Evolutionary conservation across 192 early-diverging fungal genomes (phyloP).

Genomic region (Coemansia sp.): DNA sequence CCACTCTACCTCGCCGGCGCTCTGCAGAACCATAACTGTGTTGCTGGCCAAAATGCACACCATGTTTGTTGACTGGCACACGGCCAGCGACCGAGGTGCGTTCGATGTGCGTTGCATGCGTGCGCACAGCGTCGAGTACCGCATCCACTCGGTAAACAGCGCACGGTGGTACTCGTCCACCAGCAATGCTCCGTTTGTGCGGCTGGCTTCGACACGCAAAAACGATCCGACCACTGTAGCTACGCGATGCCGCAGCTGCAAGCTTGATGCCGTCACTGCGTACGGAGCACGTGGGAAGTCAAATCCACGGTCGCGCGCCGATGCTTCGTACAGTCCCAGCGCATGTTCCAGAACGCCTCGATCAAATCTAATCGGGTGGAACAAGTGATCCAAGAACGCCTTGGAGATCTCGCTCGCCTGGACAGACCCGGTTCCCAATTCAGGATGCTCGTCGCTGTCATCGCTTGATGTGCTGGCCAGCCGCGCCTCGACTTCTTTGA

Average conservation of each 20-base stretch:
- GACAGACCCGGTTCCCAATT: background rate
- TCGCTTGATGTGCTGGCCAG: slow-evolving; percentile 6
- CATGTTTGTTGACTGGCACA: slow-evolving; percentile 35
- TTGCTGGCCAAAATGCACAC: slow-evolving; percentile 31
- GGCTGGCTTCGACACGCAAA: slow-evolving; percentile 24
- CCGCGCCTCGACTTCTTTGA: slow-evolving; percentile 43
- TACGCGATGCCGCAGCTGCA: slow-evolving; percentile 33
- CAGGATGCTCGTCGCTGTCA: background rate
- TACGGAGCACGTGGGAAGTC: slow-evolving; percentile 25
- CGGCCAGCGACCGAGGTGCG: slow-evolving; percentile 30
- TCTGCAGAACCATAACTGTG: slow-evolving; percentile 15
- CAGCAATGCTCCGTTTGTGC: slow-evolving; percentile 13
- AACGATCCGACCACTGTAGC: slow-evolving; percentile 34
- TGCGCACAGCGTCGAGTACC: slow-evolving; percentile 46
- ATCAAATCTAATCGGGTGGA: slow-evolving; percentile 43
- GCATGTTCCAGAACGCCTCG: slow-evolving; percentile 44
- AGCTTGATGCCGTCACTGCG: slow-evolving; percentile 18
- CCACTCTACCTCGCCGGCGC: slow-evolving; percentile 37
- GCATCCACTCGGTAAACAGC: slow-evolving; percentile 55
- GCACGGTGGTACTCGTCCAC: slow-evolving; percentile 36
- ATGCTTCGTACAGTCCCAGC: slow-evolving; percentile 29
- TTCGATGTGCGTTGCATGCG: slow-evolving; percentile 43
- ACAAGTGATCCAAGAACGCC: slow-evolving; percentile 48
- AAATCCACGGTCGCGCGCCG: slow-evolving; percentile 37
- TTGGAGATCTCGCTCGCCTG: slow-evolving; percentile 33